phyloP scores from a whole-genome alignment of 345 rosid species.

The Chamaenerion angustifolium region DNA sequence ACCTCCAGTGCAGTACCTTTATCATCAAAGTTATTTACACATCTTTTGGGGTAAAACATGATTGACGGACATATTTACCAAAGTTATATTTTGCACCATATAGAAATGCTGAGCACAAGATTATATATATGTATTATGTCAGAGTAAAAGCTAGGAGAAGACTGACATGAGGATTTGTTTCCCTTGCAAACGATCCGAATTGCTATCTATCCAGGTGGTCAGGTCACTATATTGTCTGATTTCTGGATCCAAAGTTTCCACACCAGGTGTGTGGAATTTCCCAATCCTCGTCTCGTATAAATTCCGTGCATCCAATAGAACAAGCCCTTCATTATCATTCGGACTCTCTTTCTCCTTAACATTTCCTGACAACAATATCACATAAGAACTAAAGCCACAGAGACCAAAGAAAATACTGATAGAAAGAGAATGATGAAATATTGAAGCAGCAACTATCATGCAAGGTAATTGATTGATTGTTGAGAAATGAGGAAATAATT shows the following conservation, averaged over 20 bases:
- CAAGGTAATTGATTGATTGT: no score
- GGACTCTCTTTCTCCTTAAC: constrained; percentile 14
- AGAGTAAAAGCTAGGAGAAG: background rate
- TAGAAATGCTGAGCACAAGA: no score
- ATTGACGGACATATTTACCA: no score
- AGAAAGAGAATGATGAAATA: no score
- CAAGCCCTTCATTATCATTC: constrained; percentile 26
- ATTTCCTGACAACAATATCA: constrained; percentile 20
- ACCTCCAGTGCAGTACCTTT: constrained; percentile 97
- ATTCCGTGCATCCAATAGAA: constrained; percentile 86
- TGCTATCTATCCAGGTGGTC: constrained; percentile 71
- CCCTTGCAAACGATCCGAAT: constrained; percentile 52
- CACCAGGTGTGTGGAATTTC: constrained; percentile 46
- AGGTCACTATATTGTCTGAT: constrained; percentile 93
- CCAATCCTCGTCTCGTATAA: constrained; percentile 88
- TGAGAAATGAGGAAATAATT: background rate
- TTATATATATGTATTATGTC: background rate
- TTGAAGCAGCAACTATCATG: no score
- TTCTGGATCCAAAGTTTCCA: constrained; percentile 70
- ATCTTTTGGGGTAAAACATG: no score
- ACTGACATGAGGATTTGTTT: constrained; percentile 70
- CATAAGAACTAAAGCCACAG: background rate
- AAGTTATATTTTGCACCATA: no score
- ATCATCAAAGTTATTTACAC: no score
- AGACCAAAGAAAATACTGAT: no score